Base-by-base conservation (phyloP, 768 basidiomycete genomes). In the Pulveroboletus sp. region DNA sequence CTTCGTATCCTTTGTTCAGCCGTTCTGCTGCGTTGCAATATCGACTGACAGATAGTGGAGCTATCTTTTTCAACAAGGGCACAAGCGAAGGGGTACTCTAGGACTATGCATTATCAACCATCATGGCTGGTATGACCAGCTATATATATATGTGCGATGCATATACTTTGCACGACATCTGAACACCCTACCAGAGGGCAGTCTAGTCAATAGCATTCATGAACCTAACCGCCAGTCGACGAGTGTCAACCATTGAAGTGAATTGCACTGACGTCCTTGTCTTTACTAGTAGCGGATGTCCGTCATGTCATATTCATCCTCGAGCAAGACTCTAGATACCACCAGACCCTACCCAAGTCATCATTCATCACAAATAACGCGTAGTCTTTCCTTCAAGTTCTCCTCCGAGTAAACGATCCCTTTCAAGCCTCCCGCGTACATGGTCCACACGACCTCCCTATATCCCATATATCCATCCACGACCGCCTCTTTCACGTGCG, bases 401-500 rank as follows among this genome's bases (percentile, higher is more conserved):
- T 65, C 64, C 34, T 67, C 57, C 35, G 69, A 67, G 57, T 71
- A 65, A 50, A 73, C 60, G 2, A 53, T 55, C 31, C 62, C 64
- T 40, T 61, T 67, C 50, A 69, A 57, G 44, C 54, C 63, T 3
- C 72, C 72, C 7, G 69, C 68, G 50, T 74, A 72, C 62, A 75
- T 78, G 66, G 68, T 76, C 74, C 63, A 74, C 42, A 82, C 75
- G 19, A 79, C 72, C 37, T 88, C 83, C 56, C 82, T 71, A 71
- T 91, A 96, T 22, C 75, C 74, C 58, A 77, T 74, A 68, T 94
- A 96, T 29, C 79, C 79, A 44, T 87, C 83, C 54, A 82, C 76
- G 16, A 96, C 76, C 27, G 83, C 79, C 38, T 86, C 88, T 65
- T 83, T 74, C 22, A 89, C 75, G 55, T 93, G 92, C 26, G 78